phyloP scores from a whole-genome alignment of 2,329 filamentous ascomycete species.

The Hypoxylon sp. region DNA sequence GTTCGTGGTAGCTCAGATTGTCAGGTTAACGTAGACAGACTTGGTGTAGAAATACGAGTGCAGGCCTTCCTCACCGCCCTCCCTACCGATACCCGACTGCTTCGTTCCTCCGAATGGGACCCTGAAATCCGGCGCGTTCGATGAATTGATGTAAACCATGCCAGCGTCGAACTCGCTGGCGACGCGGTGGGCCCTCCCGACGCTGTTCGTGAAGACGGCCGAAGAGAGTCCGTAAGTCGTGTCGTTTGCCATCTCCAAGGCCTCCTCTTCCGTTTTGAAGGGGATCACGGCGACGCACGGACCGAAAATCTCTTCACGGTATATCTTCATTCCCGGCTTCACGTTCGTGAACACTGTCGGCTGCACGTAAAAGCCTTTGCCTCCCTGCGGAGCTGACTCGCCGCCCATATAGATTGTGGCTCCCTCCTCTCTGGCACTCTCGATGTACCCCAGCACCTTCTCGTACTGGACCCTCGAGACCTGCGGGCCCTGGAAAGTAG shows the following conservation, averaged over 20 bases:
- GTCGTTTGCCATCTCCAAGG: slow-evolving; percentile 12
- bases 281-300: slow-evolving; percentile 1
- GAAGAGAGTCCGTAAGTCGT: slow-evolving; percentile 12
- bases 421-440: slow-evolving; percentile 5
- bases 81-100: slow-evolving; percentile 11
- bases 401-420: slow-evolving; percentile 13
- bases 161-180: slow-evolving; percentile 12
- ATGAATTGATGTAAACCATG: slow-evolving; percentile 1
- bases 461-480: slow-evolving; percentile 16
- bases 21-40: slow-evolving; percentile 6
- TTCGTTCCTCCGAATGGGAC: slow-evolving; percentile 19
- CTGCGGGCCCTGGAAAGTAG: slow-evolving; percentile 13
- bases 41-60: slow-evolving; percentile 15
- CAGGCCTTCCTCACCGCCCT: slow-evolving; percentile 7
- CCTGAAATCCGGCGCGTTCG: not conserved
- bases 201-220: slow-evolving; percentile 4
- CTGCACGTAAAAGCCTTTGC: slow-evolving; percentile 4
- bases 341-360: slow-evolving; percentile 16
- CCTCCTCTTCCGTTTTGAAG: slow-evolving; percentile 15
- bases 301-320: slow-evolving; percentile 19
- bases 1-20: not conserved
- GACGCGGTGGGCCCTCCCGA: slow-evolving; percentile 8
- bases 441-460: slow-evolving; percentile 9
- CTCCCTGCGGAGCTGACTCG: not conserved
- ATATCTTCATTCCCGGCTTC: slow-evolving; percentile 9